Percentiles rank a stretch among this genome's conserved stretches.
Conservation (phyloP, 192 early-diverging fungal genomes). For the Rhizophagus sp. region DNA sequence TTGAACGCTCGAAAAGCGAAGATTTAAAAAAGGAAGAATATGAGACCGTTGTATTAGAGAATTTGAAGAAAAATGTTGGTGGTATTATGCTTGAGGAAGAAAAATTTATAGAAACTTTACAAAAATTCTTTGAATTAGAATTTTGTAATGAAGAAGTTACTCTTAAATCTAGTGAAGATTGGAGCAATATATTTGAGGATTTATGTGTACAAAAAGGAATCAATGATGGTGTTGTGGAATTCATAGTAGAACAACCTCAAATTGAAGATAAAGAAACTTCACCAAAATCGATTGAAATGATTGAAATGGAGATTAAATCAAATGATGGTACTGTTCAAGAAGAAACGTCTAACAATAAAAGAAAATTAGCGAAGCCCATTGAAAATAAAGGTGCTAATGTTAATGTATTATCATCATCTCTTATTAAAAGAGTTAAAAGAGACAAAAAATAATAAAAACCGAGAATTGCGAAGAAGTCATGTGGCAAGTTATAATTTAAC, state of each 20-base stretch:
- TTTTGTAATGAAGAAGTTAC: neutral
- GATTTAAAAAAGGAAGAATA: slow-evolving; percentile 26
- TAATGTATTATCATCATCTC: slow-evolving; percentile 1
- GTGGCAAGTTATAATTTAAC: too few species aligned
- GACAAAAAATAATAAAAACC: neutral
- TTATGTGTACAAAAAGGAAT: neutral
- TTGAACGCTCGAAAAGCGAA: neutral
- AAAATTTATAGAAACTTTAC: neutral
- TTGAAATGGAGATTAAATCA: too few species aligned
- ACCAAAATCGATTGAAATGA: too few species aligned
- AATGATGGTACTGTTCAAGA: too few species aligned
- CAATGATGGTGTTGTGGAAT: neutral
- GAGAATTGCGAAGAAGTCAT: too few species aligned
- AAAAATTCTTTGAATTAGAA: neutral
- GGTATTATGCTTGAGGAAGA: neutral
- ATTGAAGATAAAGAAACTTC: neutral
- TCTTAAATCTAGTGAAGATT: neutral
- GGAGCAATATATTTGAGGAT: neutral
- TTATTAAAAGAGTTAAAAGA: slow-evolving; percentile 20
- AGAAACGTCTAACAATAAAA: neutral
- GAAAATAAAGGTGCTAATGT: neutral
- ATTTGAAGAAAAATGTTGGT: slow-evolving; percentile 9
- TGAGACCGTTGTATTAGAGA: slow-evolving; percentile 5
- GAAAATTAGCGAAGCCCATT: neutral
- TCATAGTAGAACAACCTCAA: neutral